Conservation (phyloP, 257 asterid genomes). For the Eucommia ulmoides region DNA sequence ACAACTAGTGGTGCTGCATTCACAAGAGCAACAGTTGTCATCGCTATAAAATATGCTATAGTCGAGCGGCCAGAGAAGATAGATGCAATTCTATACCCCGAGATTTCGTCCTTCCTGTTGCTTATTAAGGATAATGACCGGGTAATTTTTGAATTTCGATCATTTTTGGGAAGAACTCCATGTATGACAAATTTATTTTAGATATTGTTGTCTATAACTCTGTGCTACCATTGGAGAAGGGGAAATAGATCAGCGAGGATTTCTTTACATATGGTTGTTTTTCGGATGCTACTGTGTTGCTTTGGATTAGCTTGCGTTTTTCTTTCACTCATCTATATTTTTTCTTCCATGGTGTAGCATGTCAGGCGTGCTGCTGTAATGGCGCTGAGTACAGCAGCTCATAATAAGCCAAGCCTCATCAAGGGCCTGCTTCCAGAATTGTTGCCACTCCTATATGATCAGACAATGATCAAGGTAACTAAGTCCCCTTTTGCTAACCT, state of each 20-base stretch:
- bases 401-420: constrained; percentile 87
- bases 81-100: constrained; percentile 74
- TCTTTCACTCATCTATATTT: constrained; percentile 1
- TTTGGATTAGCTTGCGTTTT: background rate
- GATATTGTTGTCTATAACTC: background rate
- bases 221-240: background rate
- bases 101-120: constrained; percentile 86
- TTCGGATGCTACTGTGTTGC: background rate
- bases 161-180: background rate
- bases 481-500: too few species aligned
- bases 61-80: constrained; percentile 96
- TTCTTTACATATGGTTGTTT: too few species aligned
- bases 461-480: constrained; percentile 79
- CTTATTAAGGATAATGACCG: constrained; percentile 86
- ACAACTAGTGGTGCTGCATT: constrained; percentile 72
- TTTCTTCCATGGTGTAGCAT: constrained; percentile 46
- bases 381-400: constrained; percentile 98
- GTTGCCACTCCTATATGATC: constrained; percentile 91
- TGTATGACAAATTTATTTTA: background rate
- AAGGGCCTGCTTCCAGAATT: constrained; percentile 80
- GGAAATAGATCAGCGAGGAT: background rate
- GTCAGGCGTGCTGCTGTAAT: constrained; percentile 98
- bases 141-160: constrained; percentile 31
- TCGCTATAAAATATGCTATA: constrained; percentile 83
- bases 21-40: constrained; percentile 94